Base-by-base conservation (phyloP, 768 basidiomycete species). In the Mycena polygramma region DNA sequence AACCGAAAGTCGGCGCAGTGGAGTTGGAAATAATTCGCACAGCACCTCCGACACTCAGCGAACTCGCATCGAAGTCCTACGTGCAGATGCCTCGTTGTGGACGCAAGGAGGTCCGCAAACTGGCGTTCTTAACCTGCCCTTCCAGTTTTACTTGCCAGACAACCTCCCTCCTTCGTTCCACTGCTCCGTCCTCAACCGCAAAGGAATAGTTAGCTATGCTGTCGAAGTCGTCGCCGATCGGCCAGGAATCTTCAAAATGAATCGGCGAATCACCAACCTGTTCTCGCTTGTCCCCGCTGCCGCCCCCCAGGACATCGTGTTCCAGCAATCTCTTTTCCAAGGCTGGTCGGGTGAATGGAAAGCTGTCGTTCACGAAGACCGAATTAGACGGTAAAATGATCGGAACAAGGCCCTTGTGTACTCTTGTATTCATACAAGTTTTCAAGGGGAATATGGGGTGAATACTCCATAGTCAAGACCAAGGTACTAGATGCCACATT, bases 151-250 rank as follows among this genome's bases (percentile, higher is more conserved):
- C 35, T 60, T 68, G 6, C 67, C 67, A 24, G 19, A 13, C 24
- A 24, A 54, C 20, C 35, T 68, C 9, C 67, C 67, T 8, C 67
- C 67, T 48, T 68, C 67, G 24, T 68, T 68, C 67, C 67, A 68
- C 19, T 68, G 35, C 45, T 48, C 60, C 10, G 46, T 51, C 19
- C 1, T n/a, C 37, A 15, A 51, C 53, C 22, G 60, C 45, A 62
- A 55, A 57, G 67, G 59, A 37, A 37, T 63, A 15, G 54, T 68
- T 22, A 68, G 67, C 45, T 68, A 68, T 53, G 54, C 59, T 10
- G 48, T 68, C 35, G 59, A 57, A 30, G 59, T 68, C 2, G 67
- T 68, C 46, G 67, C 60, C 11, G 59, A 68, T 37, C 67, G 67
- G 20, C 67, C 51, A 1, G 67, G 67, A 2, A 68, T 68, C 19